A percentile compares a stretch with the other conserved stretches of the same genome.
phyloP scores from a whole-genome alignment of 345 rosid genomes.

The Citrus inodora region DNA sequence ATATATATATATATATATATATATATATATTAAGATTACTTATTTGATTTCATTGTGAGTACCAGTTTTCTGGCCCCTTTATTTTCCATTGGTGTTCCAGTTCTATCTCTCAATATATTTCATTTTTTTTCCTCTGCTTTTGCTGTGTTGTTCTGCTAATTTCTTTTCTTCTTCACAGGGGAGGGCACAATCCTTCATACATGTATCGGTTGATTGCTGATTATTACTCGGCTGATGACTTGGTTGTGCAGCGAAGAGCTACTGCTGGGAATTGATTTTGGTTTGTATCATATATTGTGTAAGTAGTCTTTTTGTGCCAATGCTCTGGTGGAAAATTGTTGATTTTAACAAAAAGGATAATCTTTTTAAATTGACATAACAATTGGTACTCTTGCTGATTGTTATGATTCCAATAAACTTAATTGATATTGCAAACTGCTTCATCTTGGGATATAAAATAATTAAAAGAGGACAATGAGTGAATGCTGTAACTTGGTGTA shows the following conservation, averaged over 20 bases:
- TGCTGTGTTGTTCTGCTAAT: neutral
- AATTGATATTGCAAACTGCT: neutral
- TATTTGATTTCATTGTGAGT: neutral
- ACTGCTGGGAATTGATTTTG: constrained; percentile 29
- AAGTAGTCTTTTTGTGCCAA: neutral
- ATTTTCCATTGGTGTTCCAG: neutral
- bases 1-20: neutral
- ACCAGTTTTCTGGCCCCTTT: neutral
- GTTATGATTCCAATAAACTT: neutral
- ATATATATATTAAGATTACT: neutral
- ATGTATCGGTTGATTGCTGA: constrained; percentile 96
- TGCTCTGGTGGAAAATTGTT: neutral
- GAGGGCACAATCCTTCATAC: constrained; percentile 97
- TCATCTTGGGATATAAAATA: neutral
- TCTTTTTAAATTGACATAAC: neutral
- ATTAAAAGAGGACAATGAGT: neutral
- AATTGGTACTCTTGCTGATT: neutral
- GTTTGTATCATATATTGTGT: neutral
- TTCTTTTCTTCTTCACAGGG: constrained; percentile 43
- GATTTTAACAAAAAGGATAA: neutral
- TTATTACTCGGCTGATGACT: constrained; percentile 95
- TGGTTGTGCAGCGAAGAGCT: constrained; percentile 62
- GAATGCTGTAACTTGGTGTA: neutral
- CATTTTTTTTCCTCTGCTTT: neutral
- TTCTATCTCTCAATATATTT: neutral